These are phyloP conservation scores for Lyophyllum decastes DNA, from an alignment of 768 basidiomycete genomes.

Conservation along the genomic window DNA sequence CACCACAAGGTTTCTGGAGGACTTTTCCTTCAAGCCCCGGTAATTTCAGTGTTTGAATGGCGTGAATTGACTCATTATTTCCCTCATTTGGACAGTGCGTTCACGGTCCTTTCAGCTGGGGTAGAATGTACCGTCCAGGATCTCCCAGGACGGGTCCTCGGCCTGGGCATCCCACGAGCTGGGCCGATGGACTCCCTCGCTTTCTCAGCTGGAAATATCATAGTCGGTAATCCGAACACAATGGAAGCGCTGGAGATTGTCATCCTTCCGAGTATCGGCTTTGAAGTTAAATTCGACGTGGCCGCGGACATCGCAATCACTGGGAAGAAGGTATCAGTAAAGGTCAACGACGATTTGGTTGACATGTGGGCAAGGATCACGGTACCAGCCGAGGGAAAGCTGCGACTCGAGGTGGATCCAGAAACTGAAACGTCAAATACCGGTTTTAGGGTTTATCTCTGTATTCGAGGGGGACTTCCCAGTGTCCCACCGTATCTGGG, in stretches of 20 bases:
- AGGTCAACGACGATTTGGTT: conserved; percentile 37
- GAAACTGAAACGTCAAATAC: conserved; percentile 16
- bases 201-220: conserved; percentile 54
- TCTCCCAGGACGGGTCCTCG: conserved; percentile 51
- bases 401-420: conserved; percentile 38
- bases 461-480: conserved; percentile 62
- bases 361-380: conserved; percentile 51
- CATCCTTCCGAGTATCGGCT: conserved; percentile 41
- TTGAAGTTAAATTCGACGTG: conserved; percentile 51
- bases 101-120: conserved; percentile 57
- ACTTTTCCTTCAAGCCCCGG: conserved; percentile 43
- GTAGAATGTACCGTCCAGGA: conserved; percentile 62
- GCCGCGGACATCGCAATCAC: conserved; percentile 55
- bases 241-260: conserved; percentile 61
- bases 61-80: not conserved
- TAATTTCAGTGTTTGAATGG: conserved; percentile 20
- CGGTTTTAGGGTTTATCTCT: conserved; percentile 59
- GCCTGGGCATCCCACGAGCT: conserved; percentile 60
- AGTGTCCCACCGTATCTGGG: conserved; percentile 55
- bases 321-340: conserved; percentile 46
- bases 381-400: conserved; percentile 43
- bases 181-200: conserved; percentile 68
- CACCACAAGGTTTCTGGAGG: conserved; percentile 51
- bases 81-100: conserved; percentile 31
- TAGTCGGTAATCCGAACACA: conserved; percentile 52